A percentile compares a stretch with the other conserved stretches of the same genome.
These are phyloP conservation scores for Zygosaccharomyces bailii DNA, from an alignment of 805 yeast species.

Conservation along the genomic window DNA sequence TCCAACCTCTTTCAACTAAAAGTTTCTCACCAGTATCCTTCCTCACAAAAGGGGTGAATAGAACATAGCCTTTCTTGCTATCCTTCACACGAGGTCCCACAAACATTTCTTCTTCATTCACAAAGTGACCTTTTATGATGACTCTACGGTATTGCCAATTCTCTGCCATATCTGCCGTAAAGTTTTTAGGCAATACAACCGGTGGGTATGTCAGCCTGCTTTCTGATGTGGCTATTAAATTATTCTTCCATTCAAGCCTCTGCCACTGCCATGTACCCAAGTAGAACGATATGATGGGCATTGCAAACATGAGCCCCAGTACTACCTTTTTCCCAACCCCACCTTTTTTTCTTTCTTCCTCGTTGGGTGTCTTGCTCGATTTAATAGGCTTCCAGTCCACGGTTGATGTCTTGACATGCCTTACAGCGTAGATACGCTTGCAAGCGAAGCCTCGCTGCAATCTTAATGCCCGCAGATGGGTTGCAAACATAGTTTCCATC, in stretches of 20 bases:
- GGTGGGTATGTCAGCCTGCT: constrained; percentile 74
- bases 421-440: constrained; percentile 3
- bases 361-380: constrained; percentile 41
- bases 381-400: constrained; percentile 83
- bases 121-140: constrained; percentile 69
- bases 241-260: constrained; percentile 83
- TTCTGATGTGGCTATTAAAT: constrained; percentile 77
- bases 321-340: constrained; percentile 34
- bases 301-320: constrained; percentile 48
- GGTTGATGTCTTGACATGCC: constrained; percentile 57
- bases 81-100: constrained; percentile 85
- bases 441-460: background rate
- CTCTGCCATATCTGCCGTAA: constrained; percentile 60
- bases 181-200: constrained; percentile 62
- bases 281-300: constrained; percentile 83
- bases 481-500: background rate
- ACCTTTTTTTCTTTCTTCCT: constrained; percentile 39
- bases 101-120: constrained; percentile 81
- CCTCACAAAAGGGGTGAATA: constrained; percentile 79
- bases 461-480: background rate
- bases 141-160: constrained; percentile 84
- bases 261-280: constrained; percentile 92
- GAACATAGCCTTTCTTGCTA: constrained; percentile 69
- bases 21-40: constrained; percentile 58
- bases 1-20: constrained; percentile 90